Evolutionary conservation across 75 land plant genomes (phyloP).

Genomic region (Sequoiadendron giganteum): DNA sequence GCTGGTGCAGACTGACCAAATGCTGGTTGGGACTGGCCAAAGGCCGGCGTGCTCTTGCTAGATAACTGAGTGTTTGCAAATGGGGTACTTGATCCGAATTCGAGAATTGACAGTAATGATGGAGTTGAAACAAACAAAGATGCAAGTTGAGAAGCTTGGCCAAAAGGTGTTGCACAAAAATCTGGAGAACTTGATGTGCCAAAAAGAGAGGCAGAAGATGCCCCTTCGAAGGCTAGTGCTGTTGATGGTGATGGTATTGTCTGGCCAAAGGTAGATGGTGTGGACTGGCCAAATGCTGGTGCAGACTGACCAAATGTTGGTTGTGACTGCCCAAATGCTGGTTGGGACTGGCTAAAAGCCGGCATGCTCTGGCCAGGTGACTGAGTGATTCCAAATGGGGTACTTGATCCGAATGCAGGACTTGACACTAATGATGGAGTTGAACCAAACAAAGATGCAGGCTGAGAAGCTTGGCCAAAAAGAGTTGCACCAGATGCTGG

Average conservation of each 20-base stretch:
- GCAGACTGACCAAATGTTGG: no score
- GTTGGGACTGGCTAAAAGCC: no score
- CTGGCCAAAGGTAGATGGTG: constrained; percentile 28
- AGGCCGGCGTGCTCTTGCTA: constrained; percentile 32
- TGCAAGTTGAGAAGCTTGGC: constrained; percentile 10
- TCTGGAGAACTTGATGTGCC: constrained; percentile 40
- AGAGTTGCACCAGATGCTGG: background rate
- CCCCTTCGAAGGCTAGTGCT: constrained; percentile 33
- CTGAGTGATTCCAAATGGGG: constrained; percentile 57
- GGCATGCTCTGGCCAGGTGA: constrained; percentile 26
- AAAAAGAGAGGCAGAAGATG: constrained; percentile 43
- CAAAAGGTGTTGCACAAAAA: constrained; percentile 37
- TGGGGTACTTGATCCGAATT: constrained; percentile 56
- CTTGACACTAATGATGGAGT: constrained; percentile 38
- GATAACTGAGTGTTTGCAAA: constrained; percentile 65
- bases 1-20: constrained; percentile 1
- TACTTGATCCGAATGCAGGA: constrained; percentile 54
- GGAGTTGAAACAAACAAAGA: constrained; percentile 50
- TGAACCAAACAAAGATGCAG: constrained; percentile 47
- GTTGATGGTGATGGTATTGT: background rate
- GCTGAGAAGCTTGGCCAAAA: constrained; percentile 10
- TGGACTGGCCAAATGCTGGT: no score
- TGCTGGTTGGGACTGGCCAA: constrained; percentile 11
- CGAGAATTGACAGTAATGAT: constrained; percentile 30
- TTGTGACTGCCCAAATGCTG: no score